Evolutionary conservation across 148 eudicot species (phyloP).

Genomic region (Chenopodium berlandieri): DNA sequence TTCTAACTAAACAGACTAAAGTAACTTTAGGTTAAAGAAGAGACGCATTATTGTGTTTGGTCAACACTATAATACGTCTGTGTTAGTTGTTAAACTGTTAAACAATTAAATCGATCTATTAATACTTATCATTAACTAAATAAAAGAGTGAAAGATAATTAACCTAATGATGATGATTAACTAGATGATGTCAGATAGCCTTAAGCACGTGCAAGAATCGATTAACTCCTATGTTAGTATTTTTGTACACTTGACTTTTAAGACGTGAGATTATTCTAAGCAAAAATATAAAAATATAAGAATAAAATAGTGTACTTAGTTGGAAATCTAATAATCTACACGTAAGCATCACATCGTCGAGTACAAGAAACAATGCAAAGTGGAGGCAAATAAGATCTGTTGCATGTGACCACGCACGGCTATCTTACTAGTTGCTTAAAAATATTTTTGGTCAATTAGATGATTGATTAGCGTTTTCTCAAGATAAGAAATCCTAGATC

Average conservation of each 20-base stretch:
- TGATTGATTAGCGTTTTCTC: slow-evolving; percentile 1
- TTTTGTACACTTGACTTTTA: slow-evolving; percentile 15
- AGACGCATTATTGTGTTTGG: too few relatives aligned
- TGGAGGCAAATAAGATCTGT: slow-evolving; percentile 18
- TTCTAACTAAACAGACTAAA: too few relatives aligned
- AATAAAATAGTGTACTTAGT: neutral
- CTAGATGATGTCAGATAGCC: slow-evolving; percentile 2
- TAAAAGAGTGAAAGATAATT: neutral
- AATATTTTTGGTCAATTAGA: neutral
- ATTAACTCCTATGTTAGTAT: neutral
- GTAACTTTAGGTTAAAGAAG: too few relatives aligned
- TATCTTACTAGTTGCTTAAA: neutral
- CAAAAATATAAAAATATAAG: neutral
- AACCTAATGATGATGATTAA: neutral
- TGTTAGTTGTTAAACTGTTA: too few relatives aligned
- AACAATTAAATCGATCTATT: too few relatives aligned
- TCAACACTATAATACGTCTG: too few relatives aligned
- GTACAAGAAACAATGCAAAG: slow-evolving; percentile 8
- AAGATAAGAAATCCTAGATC: neutral
- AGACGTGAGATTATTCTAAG: slow-evolving; percentile 7
- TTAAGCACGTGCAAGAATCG: slow-evolving; percentile 13
- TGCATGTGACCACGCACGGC: slow-evolving; percentile 27
- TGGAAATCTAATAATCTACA: slow-evolving; percentile 7
- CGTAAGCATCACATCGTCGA: slow-evolving; percentile 22
- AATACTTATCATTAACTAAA: neutral